Conservation (phyloP, 208 protist species). For the Wallacemonas collosoma region DNA sequence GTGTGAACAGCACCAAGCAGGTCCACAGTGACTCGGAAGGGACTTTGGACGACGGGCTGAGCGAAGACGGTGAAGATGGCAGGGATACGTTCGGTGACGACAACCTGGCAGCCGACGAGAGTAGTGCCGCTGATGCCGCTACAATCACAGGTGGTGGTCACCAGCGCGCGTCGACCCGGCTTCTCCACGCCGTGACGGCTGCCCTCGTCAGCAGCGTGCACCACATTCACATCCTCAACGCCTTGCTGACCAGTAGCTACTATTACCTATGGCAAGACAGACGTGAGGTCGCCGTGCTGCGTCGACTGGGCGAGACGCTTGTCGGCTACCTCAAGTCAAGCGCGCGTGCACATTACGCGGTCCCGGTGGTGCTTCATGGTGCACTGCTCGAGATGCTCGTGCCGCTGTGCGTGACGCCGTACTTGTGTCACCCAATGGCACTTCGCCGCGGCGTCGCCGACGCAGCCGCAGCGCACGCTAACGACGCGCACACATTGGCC, state of each 20-base stretch:
- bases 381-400: slow-evolving; percentile 57
- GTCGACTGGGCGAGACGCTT: slow-evolving; percentile 28
- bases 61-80: too few relatives aligned
- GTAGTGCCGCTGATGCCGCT: slow-evolving; percentile 5
- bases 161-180: slow-evolving; percentile 22
- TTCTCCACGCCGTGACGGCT: slow-evolving; percentile 51
- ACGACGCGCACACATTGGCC: slow-evolving; percentile 9
- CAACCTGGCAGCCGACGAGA: slow-evolving; percentile 16
- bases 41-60: too few relatives aligned
- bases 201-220: slow-evolving; percentile 30
- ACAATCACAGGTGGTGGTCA: background rate
- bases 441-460: slow-evolving; percentile 2
- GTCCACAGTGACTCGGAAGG: slow-evolving; percentile 5
- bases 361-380: slow-evolving; percentile 24
- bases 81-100: slow-evolving; percentile 17
- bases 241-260: slow-evolving; percentile 41
- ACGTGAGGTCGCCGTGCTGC: slow-evolving; percentile 31
- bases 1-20: slow-evolving; percentile 7
- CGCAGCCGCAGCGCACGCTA: slow-evolving; percentile 21
- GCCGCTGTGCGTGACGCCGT: slow-evolving; percentile 63
- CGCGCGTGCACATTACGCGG: background rate
- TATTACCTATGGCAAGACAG: slow-evolving; percentile 58
- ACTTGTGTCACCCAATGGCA: slow-evolving; percentile 19
- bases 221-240: slow-evolving; percentile 48
- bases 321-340: slow-evolving; percentile 16